These are phyloP conservation scores for Paragyromitra xinjiangensis DNA, from an alignment of 495 filamentous ascomycete species.

Conservation along the genomic window DNA sequence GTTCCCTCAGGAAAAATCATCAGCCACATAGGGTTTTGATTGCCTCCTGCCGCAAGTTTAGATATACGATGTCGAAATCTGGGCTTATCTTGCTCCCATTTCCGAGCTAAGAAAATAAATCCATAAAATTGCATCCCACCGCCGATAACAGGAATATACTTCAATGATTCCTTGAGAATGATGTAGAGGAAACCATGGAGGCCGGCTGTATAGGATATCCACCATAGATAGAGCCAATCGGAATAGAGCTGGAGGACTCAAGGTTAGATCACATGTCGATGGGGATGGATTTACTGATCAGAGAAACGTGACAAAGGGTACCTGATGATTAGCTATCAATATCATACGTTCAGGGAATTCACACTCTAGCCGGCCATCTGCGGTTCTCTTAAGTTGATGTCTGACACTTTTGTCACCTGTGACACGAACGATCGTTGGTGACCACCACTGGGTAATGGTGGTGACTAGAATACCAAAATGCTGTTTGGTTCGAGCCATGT, in stretches of 20 bases:
- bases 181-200: conserved; percentile 88
- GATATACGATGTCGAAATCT: conserved; percentile 73
- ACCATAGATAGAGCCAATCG: conserved; percentile 91
- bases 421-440: conserved; percentile 76
- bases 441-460: conserved; percentile 83
- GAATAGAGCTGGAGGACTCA: conserved; percentile 70
- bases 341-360: conserved; percentile 79
- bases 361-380: conserved; percentile 74
- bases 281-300: conserved; percentile 1
- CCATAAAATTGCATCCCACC: conserved; percentile 80
- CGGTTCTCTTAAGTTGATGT: conserved; percentile 70
- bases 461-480: conserved; percentile 77
- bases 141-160: conserved; percentile 77
- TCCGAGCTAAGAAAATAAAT: conserved; percentile 85
- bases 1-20: conserved; percentile 87
- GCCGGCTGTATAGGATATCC: conserved; percentile 77
- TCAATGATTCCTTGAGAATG: conserved; percentile 83
- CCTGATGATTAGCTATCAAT: conserved; percentile 86
- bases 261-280: conserved; percentile 29
- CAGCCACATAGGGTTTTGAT: conserved; percentile 82
- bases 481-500: conserved; percentile 80
- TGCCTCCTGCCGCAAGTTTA: conserved; percentile 70
- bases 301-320: conserved; percentile 43
- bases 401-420: conserved; percentile 78
- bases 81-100: conserved; percentile 79